Percentiles rank a stretch among this genome's conserved stretches.
phyloP scores from a whole-genome alignment of 2,329 filamentous ascomycete genomes.

The Cadophora gregata region DNA sequence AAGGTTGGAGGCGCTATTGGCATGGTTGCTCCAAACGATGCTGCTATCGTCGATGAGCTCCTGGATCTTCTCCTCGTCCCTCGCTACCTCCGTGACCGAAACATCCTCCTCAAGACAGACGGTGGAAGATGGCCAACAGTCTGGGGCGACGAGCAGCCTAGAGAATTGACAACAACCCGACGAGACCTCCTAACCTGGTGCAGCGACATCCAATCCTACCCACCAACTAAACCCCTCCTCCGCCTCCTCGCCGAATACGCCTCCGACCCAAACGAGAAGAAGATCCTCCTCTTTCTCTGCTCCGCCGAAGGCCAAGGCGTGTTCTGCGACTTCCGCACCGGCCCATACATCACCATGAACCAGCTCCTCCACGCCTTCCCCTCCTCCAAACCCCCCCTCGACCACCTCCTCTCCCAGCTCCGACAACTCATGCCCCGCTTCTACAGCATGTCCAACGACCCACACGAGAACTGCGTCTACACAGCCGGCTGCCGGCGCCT shows the following conservation, averaged over 20 bases:
- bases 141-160: slow-evolving; percentile 88
- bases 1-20: slow-evolving; percentile 96
- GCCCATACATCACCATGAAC: slow-evolving; percentile 81
- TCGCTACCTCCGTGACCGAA: slow-evolving; percentile 82
- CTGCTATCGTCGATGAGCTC: slow-evolving; percentile 78
- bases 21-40: slow-evolving; percentile 86
- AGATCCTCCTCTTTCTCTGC: slow-evolving; percentile 84
- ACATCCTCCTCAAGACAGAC: slow-evolving; percentile 77
- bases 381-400: slow-evolving; percentile 85
- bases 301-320: slow-evolving; percentile 88
- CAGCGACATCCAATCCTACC: slow-evolving; percentile 88
- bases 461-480: slow-evolving; percentile 63
- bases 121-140: slow-evolving; percentile 94
- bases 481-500: slow-evolving; percentile 67
- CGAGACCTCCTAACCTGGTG: slow-evolving; percentile 96
- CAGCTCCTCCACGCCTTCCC: slow-evolving; percentile 93
- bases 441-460: slow-evolving; percentile 97
- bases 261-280: slow-evolving; percentile 80
- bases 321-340: slow-evolving; percentile 94
- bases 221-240: slow-evolving; percentile 86
- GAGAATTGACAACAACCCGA: slow-evolving; percentile 87
- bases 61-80: slow-evolving; percentile 84
- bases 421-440: slow-evolving; percentile 96
- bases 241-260: slow-evolving; percentile 87
- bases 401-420: slow-evolving; percentile 78